phyloP scores from a whole-genome alignment of 202 grass and related monocot genomes.

The Carex sylvatica region DNA sequence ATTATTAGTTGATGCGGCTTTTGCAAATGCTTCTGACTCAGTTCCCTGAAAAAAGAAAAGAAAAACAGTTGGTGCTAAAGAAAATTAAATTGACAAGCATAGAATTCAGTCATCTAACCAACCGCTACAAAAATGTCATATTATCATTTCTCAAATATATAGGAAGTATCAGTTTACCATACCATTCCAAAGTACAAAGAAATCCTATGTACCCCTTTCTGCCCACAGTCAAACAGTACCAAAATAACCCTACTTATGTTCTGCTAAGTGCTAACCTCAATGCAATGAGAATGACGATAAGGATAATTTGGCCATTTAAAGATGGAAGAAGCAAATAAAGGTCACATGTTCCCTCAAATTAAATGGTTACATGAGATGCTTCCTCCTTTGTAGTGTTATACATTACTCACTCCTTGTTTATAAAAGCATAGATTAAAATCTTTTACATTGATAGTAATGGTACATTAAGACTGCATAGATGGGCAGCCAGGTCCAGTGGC shows the following conservation, averaged over 20 bases:
- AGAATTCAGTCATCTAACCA: neutral
- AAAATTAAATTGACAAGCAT: neutral
- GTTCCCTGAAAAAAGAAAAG: constrained; percentile 44
- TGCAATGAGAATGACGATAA: neutral
- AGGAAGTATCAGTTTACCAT: neutral
- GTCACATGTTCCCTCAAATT: neutral
- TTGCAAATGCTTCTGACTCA: constrained; percentile 66
- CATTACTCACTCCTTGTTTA: neutral
- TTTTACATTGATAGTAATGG: neutral
- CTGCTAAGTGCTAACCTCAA: neutral
- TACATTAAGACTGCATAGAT: neutral
- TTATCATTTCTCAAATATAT: neutral
- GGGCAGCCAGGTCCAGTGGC: neutral
- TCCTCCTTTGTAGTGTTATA: neutral
- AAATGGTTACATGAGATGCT: neutral
- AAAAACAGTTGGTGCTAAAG: neutral
- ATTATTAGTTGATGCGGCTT: constrained; percentile 59
- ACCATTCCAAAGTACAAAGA: neutral
- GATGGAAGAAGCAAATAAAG: neutral
- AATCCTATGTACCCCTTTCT: neutral
- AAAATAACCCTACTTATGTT: neutral
- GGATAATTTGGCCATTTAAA: neutral
- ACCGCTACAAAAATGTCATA: neutral
- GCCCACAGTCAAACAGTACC: neutral
- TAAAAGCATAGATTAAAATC: neutral